Evolutionary conservation across 208 protist species (phyloP).

Genomic region (Wallacemonas sp.): DNA sequence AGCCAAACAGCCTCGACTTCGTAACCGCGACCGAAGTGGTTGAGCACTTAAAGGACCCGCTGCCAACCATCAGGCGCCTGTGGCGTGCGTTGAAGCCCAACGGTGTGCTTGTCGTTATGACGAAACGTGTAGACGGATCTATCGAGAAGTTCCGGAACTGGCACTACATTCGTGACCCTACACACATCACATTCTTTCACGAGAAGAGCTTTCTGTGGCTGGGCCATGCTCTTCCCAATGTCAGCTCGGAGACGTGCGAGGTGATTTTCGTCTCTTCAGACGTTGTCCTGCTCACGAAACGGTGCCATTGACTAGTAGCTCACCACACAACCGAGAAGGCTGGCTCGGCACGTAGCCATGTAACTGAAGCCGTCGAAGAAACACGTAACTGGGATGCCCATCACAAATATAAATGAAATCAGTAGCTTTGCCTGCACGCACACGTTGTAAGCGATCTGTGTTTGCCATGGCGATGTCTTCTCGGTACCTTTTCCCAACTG

Average conservation of each 20-base stretch:
- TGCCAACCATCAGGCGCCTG: constrained; percentile 12
- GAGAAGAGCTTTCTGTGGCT: constrained; percentile 35
- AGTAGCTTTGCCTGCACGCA: too few relatives aligned
- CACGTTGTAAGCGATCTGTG: too few relatives aligned
- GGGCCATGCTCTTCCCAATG: neutral
- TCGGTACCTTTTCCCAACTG: too few relatives aligned
- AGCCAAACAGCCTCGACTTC: constrained; percentile 28
- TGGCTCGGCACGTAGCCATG: too few relatives aligned
- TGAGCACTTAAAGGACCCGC: constrained; percentile 45
- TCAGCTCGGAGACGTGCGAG: neutral
- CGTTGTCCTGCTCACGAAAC: constrained; percentile 29
- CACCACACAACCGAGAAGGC: too few relatives aligned
- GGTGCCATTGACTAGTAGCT: neutral
- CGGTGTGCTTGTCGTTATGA: constrained; percentile 52
- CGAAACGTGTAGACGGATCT: constrained; percentile 34
- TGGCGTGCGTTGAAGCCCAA: constrained; percentile 23
- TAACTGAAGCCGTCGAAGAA: too few relatives aligned
- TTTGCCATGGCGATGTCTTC: too few relatives aligned
- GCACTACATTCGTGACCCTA: constrained; percentile 61
- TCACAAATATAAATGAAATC: too few relatives aligned
- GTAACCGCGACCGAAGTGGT: constrained; percentile 49
- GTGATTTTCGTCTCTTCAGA: constrained; percentile 14
- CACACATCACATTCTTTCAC: constrained; percentile 51
- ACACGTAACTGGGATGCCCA: too few relatives aligned
- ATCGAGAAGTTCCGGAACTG: constrained; percentile 45